These are phyloP conservation scores for Linum lewisii DNA, from an alignment of 345 rosid genomes.

Conservation along the genomic window DNA sequence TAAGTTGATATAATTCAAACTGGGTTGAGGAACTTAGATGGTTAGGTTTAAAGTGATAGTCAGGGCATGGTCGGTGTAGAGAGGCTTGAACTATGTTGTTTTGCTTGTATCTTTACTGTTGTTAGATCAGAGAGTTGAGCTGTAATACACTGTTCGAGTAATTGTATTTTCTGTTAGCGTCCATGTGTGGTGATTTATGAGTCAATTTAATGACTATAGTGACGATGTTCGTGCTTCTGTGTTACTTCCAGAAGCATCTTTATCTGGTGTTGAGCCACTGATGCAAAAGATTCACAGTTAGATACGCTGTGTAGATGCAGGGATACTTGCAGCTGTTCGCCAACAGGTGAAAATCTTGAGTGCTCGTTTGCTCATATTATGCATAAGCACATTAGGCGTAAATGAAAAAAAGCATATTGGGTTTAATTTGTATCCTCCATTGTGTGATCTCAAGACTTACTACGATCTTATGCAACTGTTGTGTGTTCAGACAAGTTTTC, in stretches of 20 bases:
- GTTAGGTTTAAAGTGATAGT: no score
- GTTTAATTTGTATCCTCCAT: neutral
- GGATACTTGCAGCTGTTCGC: slow-evolving; percentile 88
- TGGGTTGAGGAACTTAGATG: neutral
- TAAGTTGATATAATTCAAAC: neutral
- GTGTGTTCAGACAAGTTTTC: neutral
- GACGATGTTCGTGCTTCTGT: slow-evolving; percentile 1
- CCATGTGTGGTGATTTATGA: neutral
- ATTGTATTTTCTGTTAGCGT: neutral
- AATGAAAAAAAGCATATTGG: no score
- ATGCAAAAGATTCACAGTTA: slow-evolving; percentile 95
- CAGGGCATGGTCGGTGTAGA: no score
- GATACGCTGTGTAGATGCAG: slow-evolving; percentile 89
- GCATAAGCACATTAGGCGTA: no score
- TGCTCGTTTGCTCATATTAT: slow-evolving; percentile 2
- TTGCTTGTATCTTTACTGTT: slow-evolving; percentile 1
- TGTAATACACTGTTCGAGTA: neutral
- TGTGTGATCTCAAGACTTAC: neutral
- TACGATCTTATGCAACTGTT: neutral
- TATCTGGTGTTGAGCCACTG: slow-evolving; percentile 93
- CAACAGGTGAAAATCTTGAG: slow-evolving; percentile 56
- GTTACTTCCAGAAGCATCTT: slow-evolving; percentile 71
- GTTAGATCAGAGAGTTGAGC: neutral
- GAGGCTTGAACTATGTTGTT: no score
- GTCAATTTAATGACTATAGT: slow-evolving; percentile 4